phyloP scores from a whole-genome alignment of 352 stramenopile genomes.

The Phytopythium montanum region DNA sequence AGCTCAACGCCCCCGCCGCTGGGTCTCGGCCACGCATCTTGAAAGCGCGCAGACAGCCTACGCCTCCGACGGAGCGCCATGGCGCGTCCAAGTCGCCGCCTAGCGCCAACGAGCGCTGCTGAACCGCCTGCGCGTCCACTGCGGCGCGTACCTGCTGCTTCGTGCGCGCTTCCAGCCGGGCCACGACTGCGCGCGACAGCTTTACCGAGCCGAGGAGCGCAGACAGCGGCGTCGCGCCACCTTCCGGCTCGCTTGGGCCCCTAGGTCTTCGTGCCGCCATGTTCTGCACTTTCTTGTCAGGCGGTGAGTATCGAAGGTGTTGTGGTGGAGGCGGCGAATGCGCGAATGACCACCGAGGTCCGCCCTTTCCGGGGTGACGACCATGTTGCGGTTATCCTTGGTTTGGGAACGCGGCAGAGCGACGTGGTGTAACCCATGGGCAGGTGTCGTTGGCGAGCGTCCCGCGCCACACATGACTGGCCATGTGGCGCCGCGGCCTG shows the following conservation, averaged over 20 bases:
- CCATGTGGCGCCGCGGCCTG: neutral
- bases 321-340: neutral
- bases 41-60: slow-evolving; percentile 40
- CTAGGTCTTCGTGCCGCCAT: neutral
- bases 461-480: neutral
- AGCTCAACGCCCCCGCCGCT: slow-evolving; percentile 18
- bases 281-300: neutral
- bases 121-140: slow-evolving; percentile 22
- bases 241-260: slow-evolving; percentile 10
- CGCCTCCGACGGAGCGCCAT: slow-evolving; percentile 31
- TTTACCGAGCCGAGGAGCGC: slow-evolving; percentile 24
- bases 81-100: slow-evolving; percentile 28
- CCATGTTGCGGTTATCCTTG: neutral
- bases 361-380: neutral
- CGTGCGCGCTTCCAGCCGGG: slow-evolving; percentile 34
- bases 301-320: neutral
- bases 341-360: neutral
- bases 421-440: neutral
- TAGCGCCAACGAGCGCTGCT: slow-evolving; percentile 9
- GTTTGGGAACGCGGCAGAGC: neutral
- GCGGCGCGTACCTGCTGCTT: slow-evolving; percentile 42
- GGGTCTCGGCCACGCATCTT: slow-evolving; percentile 29
- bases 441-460: neutral
- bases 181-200: slow-evolving; percentile 19
- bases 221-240: slow-evolving; percentile 6